Conservation (phyloP, 2,329 filamentous ascomycete genomes). For the Septoria linicola region DNA sequence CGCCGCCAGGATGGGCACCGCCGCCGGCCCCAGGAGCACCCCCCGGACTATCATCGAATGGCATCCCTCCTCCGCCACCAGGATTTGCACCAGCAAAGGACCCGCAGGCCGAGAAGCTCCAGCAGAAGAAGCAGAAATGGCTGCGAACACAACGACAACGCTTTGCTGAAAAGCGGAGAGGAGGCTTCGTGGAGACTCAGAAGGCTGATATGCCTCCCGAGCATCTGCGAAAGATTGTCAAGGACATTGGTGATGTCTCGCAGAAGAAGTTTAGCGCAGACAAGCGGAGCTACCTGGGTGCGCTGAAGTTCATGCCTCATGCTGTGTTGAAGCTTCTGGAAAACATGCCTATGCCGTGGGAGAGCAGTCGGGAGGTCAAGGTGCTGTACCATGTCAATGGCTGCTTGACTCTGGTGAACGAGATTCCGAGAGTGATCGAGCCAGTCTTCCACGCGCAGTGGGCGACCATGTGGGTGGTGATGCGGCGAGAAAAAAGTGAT, state of each 20-base stretch:
- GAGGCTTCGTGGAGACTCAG: conserved; percentile 94
- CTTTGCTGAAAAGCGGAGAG: conserved; percentile 95
- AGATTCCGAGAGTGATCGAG: conserved; percentile 93
- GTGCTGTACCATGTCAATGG: conserved; percentile 98
- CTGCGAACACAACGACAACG: conserved; percentile 84
- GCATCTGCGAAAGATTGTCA: conserved; percentile 96
- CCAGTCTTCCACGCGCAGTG: conserved; percentile 97
- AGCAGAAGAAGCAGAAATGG: conserved; percentile 99
- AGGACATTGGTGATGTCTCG: conserved; percentile 97
- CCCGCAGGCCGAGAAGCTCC: conserved; percentile 87
- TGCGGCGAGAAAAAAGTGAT: conserved; percentile 97
- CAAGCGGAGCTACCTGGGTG: conserved; percentile 95
- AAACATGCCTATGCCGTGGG: conserved; percentile 99
- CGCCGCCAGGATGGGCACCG: conserved; percentile 64
- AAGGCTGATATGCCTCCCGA: conserved; percentile 99
- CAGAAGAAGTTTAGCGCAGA: conserved; percentile 99
- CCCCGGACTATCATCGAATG: conserved; percentile 49
- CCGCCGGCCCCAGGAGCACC: conserved; percentile 49
- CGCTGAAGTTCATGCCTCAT: conserved; percentile 98
- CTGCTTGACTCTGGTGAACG: conserved; percentile 93
- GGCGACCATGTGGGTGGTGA: conserved; percentile 99
- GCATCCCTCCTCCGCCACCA: conserved; percentile 67
- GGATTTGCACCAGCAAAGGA: conserved; percentile 79
- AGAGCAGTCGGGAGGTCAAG: conserved; percentile 92
- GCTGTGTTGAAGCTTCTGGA: conserved; percentile 94